Conservation (phyloP, 2,329 filamentous ascomycete genomes). For the Aureobasidium sp. region DNA sequence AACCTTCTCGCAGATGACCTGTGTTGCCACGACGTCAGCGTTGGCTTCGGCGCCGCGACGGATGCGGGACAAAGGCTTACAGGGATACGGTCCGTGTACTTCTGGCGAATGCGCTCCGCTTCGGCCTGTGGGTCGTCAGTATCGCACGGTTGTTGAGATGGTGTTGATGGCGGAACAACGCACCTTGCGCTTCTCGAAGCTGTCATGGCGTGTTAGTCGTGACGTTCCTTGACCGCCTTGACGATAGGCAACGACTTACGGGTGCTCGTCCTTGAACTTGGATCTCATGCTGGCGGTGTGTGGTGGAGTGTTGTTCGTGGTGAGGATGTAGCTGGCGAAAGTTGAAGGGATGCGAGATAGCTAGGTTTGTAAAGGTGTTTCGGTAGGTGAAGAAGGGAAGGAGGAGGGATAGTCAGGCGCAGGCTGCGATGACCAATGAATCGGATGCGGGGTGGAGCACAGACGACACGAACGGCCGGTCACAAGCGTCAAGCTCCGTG, state of each 20-base stretch:
- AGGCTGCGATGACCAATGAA: slow-evolving; percentile 10
- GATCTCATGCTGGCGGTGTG: slow-evolving; percentile 68
- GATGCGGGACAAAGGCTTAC: slow-evolving; percentile 49
- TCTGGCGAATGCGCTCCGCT: slow-evolving; percentile 97
- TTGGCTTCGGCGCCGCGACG: slow-evolving; percentile 1
- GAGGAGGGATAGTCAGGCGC: not conserved
- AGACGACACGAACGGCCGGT: not conserved
- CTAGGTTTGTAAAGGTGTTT: not conserved
- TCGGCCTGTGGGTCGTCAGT: slow-evolving; percentile 50
- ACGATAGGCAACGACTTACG: slow-evolving; percentile 27
- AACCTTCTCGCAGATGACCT: slow-evolving; percentile 99
- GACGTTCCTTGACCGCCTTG: slow-evolving; percentile 13
- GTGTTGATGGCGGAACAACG: slow-evolving; percentile 2
- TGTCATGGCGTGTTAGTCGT: slow-evolving; percentile 14
- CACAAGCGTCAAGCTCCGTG: slow-evolving; percentile 6
- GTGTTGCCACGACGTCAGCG: slow-evolving; percentile 15
- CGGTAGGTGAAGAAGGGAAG: not conserved
- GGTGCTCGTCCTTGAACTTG: slow-evolving; percentile 99
- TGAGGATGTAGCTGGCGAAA: not conserved
- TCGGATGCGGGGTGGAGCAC: slow-evolving; percentile 9
- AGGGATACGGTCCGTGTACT: slow-evolving; percentile 96
- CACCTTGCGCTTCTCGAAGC: slow-evolving; percentile 96
- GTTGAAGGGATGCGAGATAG: not conserved
- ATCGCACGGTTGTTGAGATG: not conserved
- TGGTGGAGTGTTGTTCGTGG: slow-evolving; percentile 5